phyloP scores from a whole-genome alignment of 2,329 filamentous ascomycete genomes.

The Diaporthe eres region DNA sequence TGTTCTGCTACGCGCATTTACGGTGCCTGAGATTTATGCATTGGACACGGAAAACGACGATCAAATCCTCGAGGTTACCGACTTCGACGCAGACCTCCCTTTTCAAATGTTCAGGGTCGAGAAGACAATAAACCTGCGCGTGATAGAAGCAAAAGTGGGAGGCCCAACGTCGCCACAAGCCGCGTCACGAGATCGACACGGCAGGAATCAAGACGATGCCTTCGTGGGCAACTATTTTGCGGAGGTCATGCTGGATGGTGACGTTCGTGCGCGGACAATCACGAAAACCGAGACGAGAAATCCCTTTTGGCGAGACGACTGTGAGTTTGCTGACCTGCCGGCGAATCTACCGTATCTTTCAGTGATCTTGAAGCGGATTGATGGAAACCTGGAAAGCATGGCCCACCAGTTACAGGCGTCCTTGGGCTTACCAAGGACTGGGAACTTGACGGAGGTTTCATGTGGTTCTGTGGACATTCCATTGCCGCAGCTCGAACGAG shows the following conservation, averaged over 20 bases:
- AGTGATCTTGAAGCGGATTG: slow-evolving; percentile 78
- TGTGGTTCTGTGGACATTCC: slow-evolving; percentile 86
- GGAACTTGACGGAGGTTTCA: slow-evolving; percentile 64
- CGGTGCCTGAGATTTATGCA: slow-evolving; percentile 90
- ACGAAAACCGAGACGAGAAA: slow-evolving; percentile 79
- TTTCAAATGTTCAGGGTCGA: slow-evolving; percentile 73
- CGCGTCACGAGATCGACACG: slow-evolving; percentile 50
- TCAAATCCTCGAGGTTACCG: slow-evolving; percentile 59
- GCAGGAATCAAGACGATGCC: slow-evolving; percentile 58
- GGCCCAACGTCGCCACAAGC: slow-evolving; percentile 48
- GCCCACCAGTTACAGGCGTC: slow-evolving; percentile 60
- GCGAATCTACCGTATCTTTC: slow-evolving; percentile 77
- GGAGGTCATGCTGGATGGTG: slow-evolving; percentile 84
- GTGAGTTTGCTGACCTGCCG: slow-evolving; percentile 82
- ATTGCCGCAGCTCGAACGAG: slow-evolving; percentile 82
- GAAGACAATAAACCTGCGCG: slow-evolving; percentile 70
- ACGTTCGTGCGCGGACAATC: slow-evolving; percentile 82
- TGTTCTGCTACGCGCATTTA: slow-evolving; percentile 90
- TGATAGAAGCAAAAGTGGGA: slow-evolving; percentile 75
- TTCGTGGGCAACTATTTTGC: slow-evolving; percentile 80
- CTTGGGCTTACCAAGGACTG: slow-evolving; percentile 58
- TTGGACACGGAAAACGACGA: slow-evolving; percentile 61
- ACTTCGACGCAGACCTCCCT: slow-evolving; percentile 55
- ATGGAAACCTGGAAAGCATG: slow-evolving; percentile 64
- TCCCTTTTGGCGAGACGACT: slow-evolving; percentile 87